phyloP scores from a whole-genome alignment of 108 stramenopile species.

The Cyclostephanos tholiformis region DNA sequence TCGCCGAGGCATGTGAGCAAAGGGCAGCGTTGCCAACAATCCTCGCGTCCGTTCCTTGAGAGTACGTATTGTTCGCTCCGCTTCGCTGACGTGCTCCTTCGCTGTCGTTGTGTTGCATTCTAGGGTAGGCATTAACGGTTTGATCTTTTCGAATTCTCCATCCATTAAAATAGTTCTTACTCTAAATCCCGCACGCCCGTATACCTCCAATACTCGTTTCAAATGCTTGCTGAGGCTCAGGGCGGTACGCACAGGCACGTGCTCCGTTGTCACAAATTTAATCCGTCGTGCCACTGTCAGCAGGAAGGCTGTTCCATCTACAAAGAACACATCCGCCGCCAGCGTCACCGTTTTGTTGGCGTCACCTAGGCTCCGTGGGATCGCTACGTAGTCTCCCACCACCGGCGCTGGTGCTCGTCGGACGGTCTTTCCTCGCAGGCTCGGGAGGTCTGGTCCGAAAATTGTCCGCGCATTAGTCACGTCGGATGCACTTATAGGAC shows the following conservation, averaged over 20 bases:
- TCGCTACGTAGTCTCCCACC: constrained; percentile 10
- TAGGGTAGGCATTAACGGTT: constrained; percentile 6
- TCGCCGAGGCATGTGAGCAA: background rate
- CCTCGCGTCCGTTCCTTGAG: constrained; percentile 29
- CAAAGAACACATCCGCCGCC: constrained; percentile 9
- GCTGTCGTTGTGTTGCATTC: constrained; percentile 27
- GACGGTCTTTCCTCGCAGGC: constrained; percentile 14
- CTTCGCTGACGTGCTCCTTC: constrained; percentile 11
- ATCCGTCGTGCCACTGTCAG: constrained; percentile 21
- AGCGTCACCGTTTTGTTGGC: constrained; percentile 29
- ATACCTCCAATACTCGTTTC: background rate
- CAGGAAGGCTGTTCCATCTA: too few species aligned
- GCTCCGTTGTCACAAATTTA: constrained; percentile 14
- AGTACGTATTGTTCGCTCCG: background rate
- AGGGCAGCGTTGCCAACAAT: constrained; percentile 24
- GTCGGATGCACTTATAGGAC: constrained; percentile 11
- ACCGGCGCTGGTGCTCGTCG: constrained; percentile 24
- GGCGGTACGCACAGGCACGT: constrained; percentile 14
- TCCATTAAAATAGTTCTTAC: constrained; percentile 2
- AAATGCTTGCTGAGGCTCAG: constrained; percentile 11
- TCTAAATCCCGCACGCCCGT: background rate
- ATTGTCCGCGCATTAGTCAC: constrained; percentile 21
- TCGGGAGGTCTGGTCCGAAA: constrained; percentile 28
- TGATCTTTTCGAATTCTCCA: constrained; percentile 1
- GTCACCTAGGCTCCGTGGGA: constrained; percentile 24